A percentile compares a stretch with the other conserved stretches of the same genome.
Conservation (phyloP, 176 grass and related monocot genomes). For the Rhynchospora pubera region DNA sequence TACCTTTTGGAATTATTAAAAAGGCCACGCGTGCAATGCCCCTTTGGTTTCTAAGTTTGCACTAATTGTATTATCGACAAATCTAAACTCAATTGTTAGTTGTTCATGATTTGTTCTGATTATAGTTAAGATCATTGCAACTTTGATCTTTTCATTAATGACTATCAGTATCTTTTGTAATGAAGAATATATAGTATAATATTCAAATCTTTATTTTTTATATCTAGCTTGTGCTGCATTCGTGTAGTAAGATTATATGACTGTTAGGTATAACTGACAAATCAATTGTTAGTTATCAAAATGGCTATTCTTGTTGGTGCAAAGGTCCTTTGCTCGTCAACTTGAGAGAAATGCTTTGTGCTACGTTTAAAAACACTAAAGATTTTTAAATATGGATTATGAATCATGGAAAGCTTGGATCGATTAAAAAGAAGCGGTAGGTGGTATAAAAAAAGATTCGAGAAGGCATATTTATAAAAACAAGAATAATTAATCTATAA, state of each 20-base stretch:
- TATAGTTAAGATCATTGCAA: background rate
- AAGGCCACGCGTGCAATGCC: background rate
- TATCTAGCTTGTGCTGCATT: slow-evolving; percentile 5
- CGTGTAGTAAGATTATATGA: background rate
- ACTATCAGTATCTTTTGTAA: background rate
- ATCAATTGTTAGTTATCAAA: background rate
- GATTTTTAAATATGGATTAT: background rate
- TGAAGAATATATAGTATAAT: background rate
- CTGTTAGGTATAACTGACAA: slow-evolving; percentile 8
- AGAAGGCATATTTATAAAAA: too few relatives aligned
- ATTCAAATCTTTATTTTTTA: background rate
- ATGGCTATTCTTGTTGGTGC: background rate
- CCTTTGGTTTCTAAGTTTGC: background rate
- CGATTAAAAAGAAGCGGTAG: background rate
- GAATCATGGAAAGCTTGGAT: background rate
- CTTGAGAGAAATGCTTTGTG: background rate
- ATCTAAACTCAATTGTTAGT: background rate
- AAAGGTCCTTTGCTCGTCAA: background rate
- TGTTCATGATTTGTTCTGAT: background rate
- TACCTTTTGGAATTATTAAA: background rate
- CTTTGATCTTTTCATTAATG: background rate
- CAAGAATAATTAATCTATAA: too few relatives aligned
- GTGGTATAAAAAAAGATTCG: too few relatives aligned
- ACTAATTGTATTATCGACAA: background rate
- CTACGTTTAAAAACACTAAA: background rate